Evolutionary conservation across 805 yeast genomes (phyloP), one percentile per base, ranked within the genome.

Genomic region (Candida sphagnicola): DNA sequence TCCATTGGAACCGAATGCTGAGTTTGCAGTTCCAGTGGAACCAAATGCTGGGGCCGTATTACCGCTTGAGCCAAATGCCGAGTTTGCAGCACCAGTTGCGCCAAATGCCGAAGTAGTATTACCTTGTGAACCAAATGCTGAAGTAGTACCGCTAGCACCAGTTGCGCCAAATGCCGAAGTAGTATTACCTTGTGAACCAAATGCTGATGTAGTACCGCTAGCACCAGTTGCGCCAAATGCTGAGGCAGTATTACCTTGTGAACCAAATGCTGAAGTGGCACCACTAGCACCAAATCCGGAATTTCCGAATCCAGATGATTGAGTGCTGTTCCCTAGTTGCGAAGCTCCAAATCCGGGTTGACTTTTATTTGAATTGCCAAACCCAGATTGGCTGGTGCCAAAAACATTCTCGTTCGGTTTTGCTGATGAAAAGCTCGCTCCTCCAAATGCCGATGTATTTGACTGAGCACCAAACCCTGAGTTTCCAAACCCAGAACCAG

Each of bases 361-460:
- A 35, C 28, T 25, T 28, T 42, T 34, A 10, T 13, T 35, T 21
- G 15, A 30, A 13, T 34, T 40, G 13, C 34, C 36, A 18, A 34
- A 8, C 4, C 26, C 26, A 26, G 35, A 13, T 13, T 42, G 28
- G 26, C 26, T 23, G 11, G 31, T 25, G 6, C 17, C 49, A 49
- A 37, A 40, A 44, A 4, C 45, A 32, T 3, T 48, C 35, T 18
- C 37, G 36, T 1, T 50, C 51, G 37, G 46, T 44, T 4, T 46
- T 47, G 3, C 42, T 38, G 12, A 51, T n/a, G n/a, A n/a, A 50
- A 38, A 50, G 46, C 1, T 50, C 44, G 12, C 54, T 29, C 13
- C 35, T 28, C 18, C 47, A 21, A 10, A 14, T 19, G n/a, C 15
- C 21, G 24, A 34, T 34, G n/a, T 34, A 34, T n/a, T 26, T 10